These are phyloP conservation scores for Beauveria scarabaeidicola DNA, from an alignment of 2,329 filamentous ascomycete genomes.

Conservation along the genomic window DNA sequence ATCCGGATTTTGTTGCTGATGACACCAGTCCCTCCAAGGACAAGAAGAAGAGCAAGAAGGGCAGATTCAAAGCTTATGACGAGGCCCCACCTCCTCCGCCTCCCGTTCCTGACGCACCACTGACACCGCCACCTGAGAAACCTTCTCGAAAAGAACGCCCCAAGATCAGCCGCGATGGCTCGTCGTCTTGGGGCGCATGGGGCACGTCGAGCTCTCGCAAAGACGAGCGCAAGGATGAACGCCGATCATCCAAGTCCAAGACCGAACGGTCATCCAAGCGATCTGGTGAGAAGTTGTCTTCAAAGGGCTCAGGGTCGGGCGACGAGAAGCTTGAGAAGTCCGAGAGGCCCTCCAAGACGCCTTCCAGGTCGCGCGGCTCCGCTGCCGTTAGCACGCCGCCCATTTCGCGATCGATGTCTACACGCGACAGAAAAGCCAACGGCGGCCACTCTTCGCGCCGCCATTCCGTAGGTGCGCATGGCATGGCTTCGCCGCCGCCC, in stretches of 20 bases:
- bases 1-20: conserved; percentile 22
- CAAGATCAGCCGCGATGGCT: conserved; percentile 63
- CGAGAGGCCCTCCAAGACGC: conserved; percentile 54
- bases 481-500: conserved; percentile 63
- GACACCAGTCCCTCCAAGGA: conserved; percentile 18
- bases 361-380: conserved; percentile 53
- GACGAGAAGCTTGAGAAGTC: conserved; percentile 35
- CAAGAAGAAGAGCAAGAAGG: conserved; percentile 36
- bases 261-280: conserved; percentile 55
- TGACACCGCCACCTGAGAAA: conserved; percentile 46
- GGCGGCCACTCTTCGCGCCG: conserved; percentile 55
- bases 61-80: conserved; percentile 29
- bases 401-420: conserved; percentile 60
- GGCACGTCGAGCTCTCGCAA: conserved; percentile 38
- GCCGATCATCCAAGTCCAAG: conserved; percentile 52
- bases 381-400: conserved; percentile 62
- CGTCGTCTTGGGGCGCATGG: conserved; percentile 69
- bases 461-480: conserved; percentile 57
- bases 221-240: conserved; percentile 35
- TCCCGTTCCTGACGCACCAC: conserved; percentile 37
- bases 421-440: conserved; percentile 53
- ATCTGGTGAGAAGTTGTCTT: conserved; percentile 49
- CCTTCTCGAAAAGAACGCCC: conserved; percentile 67
- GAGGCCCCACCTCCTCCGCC: conserved; percentile 22
- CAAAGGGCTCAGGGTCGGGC: conserved; percentile 57